These are phyloP conservation scores for Amaranthus palmeri DNA, from an alignment of 148 eudicot genomes.

Conservation along the genomic window DNA sequence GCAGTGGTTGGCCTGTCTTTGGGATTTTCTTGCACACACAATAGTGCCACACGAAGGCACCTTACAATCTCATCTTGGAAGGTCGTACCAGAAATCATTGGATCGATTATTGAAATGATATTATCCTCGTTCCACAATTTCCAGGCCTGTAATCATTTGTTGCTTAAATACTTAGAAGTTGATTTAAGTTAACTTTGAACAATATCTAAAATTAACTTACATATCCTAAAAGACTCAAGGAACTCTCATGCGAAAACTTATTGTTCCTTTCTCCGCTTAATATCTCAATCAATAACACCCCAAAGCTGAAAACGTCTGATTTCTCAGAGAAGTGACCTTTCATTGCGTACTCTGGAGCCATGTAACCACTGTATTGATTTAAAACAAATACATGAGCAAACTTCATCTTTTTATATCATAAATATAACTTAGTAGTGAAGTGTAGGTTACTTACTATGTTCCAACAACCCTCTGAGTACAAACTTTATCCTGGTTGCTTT, in stretches of 20 bases:
- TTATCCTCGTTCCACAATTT: constrained; percentile 16
- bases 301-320: no score
- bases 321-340: no score
- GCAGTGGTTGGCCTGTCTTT: constrained; percentile 8
- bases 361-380: no score
- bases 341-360: no score
- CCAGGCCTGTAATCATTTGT: constrained; percentile 1
- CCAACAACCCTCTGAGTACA: constrained; percentile 17
- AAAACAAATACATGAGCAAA: no score
- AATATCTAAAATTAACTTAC: background rate
- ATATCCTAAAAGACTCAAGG: background rate
- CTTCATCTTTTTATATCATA: no score
- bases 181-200: no score
- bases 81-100: background rate
- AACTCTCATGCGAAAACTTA: no score
- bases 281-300: no score
- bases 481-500: background rate
- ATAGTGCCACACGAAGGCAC: constrained; percentile 7
- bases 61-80: background rate
- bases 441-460: constrained; percentile 24
- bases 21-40: constrained; percentile 14
- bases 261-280: no score
- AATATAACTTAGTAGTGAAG: no score
- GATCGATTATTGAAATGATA: constrained; percentile 3
- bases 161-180: no score